Base-by-base conservation (phyloP, 495 filamentous ascomycete genomes). In the Xylaria cubensis region DNA sequence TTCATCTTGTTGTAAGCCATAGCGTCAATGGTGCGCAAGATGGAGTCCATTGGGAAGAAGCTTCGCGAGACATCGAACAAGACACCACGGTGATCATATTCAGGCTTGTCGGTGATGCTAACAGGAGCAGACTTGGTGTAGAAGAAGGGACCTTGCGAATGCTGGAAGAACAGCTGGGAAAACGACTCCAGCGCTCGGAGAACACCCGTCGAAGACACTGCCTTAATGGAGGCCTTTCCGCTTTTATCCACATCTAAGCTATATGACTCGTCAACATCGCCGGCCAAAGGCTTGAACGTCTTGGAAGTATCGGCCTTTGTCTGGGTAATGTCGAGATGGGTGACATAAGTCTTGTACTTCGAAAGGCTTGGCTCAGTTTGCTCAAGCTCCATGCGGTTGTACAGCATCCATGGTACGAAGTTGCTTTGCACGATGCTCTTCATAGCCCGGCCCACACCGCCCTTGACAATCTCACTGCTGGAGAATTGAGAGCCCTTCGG, bases 1-100 rank as follows among this genome's bases (percentile, higher is more conserved):
- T 95, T 95, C 81, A 96, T 86, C 83, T 96, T 95, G 83, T 90
- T 93, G 86, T 85, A 91, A 12, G 89, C 78, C 67, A 93, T 75
- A 36, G 90, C 90, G 72, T 95, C 92, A 74, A 96, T 91, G 46
- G 87, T 91, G 63, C 89, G 86, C 69, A 88, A 80, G 72, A 96
- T 89, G 75, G 91, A 86, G 0, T 82, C 73, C 24, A 91, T 81
- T 8, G 88, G 83, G 77, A 90, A 90, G 79, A 83, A 94, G 75
- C 89, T 89, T 50, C 93, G 83, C 7, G 91, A 82, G 41, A 92
- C 86, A 76, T 95, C 93, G 71, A 96, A 78, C 76, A 94, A 90
- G 51, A 95, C 72, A 48, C 93, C 93, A 67, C 93, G 89, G 79
- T 94, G 92, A 12, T 81, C 80, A 77, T 91, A 94, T 75, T 84